phyloP scores from a whole-genome alignment of 192 early-diverging fungal species.

The Spizellomyces punctatus region DNA sequence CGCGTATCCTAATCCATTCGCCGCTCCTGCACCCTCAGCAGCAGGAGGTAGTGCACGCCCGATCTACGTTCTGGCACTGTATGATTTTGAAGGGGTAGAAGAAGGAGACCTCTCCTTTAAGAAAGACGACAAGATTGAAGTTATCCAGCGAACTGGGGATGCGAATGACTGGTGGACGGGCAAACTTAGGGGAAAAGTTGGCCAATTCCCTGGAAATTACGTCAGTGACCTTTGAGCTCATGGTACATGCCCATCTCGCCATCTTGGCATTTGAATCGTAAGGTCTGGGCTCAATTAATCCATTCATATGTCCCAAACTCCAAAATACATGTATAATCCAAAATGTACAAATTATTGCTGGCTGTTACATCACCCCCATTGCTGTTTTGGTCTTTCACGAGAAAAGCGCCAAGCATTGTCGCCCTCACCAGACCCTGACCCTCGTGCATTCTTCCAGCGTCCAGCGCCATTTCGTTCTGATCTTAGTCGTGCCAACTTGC shows the following conservation, averaged over 20 bases:
- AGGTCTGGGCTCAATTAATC: too few relatives aligned
- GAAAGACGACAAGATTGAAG: constrained; percentile 83
- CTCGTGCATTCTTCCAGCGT: background rate
- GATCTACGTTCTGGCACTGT: constrained; percentile 71
- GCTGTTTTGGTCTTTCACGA: too few relatives aligned
- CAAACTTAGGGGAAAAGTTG: constrained; percentile 59
- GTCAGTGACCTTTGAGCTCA: constrained; percentile 10
- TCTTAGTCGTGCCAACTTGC: constrained; percentile 16
- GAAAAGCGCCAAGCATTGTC: too few relatives aligned
- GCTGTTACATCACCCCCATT: too few relatives aligned
- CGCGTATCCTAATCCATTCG: constrained; percentile 11
- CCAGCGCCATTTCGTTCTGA: background rate
- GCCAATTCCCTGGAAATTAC: constrained; percentile 67
- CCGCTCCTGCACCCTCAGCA: background rate
- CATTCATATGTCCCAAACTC: too few relatives aligned
- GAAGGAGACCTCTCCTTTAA: constrained; percentile 82
- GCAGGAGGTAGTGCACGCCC: background rate
- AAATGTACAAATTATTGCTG: too few relatives aligned
- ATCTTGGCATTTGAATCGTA: too few relatives aligned
- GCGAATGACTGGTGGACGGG: constrained; percentile 81
- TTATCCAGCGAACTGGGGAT: constrained; percentile 69
- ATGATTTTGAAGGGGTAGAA: constrained; percentile 81
- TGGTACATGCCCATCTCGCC: too few relatives aligned
- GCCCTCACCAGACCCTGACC: too few relatives aligned
- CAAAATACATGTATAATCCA: too few relatives aligned